Evolutionary conservation across 176 grass and related monocot genomes (phyloP).

Genomic region (Aegilops tauschii): DNA sequence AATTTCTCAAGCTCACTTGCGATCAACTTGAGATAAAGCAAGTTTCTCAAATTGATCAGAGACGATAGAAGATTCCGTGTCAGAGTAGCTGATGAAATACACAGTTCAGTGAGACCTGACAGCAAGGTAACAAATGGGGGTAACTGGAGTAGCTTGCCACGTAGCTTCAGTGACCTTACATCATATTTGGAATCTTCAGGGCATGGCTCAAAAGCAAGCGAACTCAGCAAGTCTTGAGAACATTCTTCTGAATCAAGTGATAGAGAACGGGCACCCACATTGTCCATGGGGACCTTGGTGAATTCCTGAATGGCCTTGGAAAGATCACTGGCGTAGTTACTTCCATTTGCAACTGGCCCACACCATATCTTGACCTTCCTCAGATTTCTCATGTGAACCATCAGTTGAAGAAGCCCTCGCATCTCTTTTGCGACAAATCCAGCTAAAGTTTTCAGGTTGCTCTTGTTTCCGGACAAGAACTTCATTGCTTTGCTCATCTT

Average conservation of each 20-base stretch:
- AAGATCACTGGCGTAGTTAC: not conserved
- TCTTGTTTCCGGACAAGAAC: not conserved
- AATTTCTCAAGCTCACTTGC: not conserved
- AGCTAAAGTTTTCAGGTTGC: constrained; percentile 28
- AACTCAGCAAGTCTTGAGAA: constrained; percentile 3
- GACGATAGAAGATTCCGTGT: constrained; percentile 6
- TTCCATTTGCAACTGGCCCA: not conserved
- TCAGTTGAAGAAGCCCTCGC: not conserved
- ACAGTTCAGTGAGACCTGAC: constrained; percentile 23
- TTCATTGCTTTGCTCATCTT: not conserved
- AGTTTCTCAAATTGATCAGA: constrained; percentile 8
- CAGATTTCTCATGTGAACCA: constrained; percentile 4
- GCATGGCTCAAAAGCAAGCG: constrained; percentile 24
- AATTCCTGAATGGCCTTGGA: constrained; percentile 31
- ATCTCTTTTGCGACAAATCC: not conserved
- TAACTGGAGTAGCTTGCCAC: constrained; percentile 5
- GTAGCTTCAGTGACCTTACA: constrained; percentile 33
- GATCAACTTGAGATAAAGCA: constrained; percentile 38
- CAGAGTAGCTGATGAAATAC: constrained; percentile 31
- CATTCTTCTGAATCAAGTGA: constrained; percentile 23
- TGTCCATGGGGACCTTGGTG: constrained; percentile 13
- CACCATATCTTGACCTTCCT: constrained; percentile 38
- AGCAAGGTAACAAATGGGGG: constrained; percentile 22
- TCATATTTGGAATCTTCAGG: constrained; percentile 26
- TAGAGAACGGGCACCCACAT: not conserved